Percentiles rank a stretch among this genome's conserved stretches.
Conservation (phyloP, 2,329 filamentous ascomycete genomes). For the Colletotrichum tropicicola region DNA sequence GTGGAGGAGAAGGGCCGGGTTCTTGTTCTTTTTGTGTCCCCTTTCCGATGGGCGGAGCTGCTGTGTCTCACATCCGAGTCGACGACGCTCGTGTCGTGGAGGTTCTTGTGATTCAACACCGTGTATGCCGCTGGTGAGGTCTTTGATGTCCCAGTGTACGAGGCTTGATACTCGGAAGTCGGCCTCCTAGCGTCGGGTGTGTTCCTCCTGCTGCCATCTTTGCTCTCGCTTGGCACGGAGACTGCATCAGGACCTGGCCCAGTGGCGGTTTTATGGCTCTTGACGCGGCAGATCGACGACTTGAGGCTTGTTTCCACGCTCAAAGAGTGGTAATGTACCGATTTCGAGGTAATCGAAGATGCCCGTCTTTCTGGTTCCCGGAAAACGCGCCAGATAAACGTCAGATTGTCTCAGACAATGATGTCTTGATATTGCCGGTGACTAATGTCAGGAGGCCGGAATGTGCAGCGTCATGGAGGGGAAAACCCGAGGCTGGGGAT, state of each 20-base stretch:
- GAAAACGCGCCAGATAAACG: background rate
- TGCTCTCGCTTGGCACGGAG: background rate
- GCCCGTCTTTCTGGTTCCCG: background rate
- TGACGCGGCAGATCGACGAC: background rate
- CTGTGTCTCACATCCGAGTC: background rate
- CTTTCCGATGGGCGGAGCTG: background rate
- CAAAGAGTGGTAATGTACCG: background rate
- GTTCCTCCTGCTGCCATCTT: background rate
- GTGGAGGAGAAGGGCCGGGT: background rate
- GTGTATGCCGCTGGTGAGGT: background rate
- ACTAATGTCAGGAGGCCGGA: conserved; percentile 4
- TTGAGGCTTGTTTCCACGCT: background rate
- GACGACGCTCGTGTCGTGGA: background rate
- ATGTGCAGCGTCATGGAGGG: background rate
- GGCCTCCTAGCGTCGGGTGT: background rate
- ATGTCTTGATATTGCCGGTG: background rate
- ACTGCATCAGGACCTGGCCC: background rate
- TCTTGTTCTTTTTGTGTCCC: background rate
- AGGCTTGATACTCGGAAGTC: background rate
- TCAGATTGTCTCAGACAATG: conserved; percentile 24
- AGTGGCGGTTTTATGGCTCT: background rate
- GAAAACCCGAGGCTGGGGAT: background rate
- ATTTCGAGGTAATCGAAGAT: background rate
- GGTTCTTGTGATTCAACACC: background rate
- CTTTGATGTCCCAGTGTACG: background rate